Evolutionary conservation across 306 rosid genomes (phyloP), one percentile per base, ranked within the genome.

Genomic region (Styphnolobium japonicum): DNA sequence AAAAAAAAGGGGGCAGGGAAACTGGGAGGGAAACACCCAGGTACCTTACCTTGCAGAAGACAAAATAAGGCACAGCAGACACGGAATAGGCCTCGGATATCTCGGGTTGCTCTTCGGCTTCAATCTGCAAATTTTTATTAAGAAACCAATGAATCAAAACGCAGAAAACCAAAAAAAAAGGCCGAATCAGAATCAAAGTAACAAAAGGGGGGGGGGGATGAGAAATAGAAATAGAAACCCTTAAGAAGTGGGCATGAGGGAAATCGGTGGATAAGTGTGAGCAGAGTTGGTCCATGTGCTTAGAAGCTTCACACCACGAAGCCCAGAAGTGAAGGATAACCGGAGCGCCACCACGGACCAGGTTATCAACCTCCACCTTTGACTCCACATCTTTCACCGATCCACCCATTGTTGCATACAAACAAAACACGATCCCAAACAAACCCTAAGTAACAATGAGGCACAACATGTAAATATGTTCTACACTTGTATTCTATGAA

Each of bases 291-390:
- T 95, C 98, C 98, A 95, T 95, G 89, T 90, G 98, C 87, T 88
- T 91, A 3, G 98, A 95, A 77, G 98, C 98, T 31, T 90, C 98
- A 53, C 98, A 95, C 98, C 98, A 95, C 2, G 97, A 86, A 0
- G 98, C 98, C 98, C 98, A 95, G 84, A 95, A 95, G 80, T 95
- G 98, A 11, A 93, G 87, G 11, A 84, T 69, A 8, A 86, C 92
- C 8, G 91, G 90, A 5, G 88, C 86, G 0, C 94, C 98, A n/a
- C 89, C 73, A 42, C 62, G 72, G 18, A 93, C 88, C 25, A 87
- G 48, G 65, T 42, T 76, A 65, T 91, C 98, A 3, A 92, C 80
- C 88, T 93, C 98, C 15, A 31, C 33, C 85, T 91, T 88, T 4
- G 98, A 93, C 37, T 91, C 73, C 76, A 89, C 92, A 22, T 95